Conservation (phyloP, 1,139 yeast species). For the Sugiyamaella castrensis region DNA sequence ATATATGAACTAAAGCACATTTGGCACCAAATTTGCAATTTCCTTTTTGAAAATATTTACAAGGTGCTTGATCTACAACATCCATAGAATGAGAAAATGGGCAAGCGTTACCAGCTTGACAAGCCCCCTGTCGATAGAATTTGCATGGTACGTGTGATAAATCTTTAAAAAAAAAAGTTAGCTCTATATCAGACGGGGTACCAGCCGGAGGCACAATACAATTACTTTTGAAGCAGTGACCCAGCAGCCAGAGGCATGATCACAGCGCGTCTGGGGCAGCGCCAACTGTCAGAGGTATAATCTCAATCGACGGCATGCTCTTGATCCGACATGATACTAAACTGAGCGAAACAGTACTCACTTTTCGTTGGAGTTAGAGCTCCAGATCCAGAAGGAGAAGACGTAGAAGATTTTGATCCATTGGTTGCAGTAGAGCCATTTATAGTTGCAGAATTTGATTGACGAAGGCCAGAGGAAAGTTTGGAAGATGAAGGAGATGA, state of each 20-base stretch:
- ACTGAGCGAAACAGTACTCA: neutral
- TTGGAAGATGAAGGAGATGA: slow-evolving; percentile 13
- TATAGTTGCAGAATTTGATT: slow-evolving; percentile 5
- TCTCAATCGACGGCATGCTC: no score
- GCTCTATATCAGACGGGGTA: neutral
- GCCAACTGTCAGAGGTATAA: no score
- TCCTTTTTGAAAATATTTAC: slow-evolving; percentile 92
- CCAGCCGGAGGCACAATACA: neutral
- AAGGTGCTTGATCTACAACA: slow-evolving; percentile 66
- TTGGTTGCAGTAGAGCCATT: slow-evolving; percentile 8
- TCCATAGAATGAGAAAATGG: slow-evolving; percentile 85
- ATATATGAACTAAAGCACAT: slow-evolving; percentile 88
- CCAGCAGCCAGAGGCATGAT: no score
- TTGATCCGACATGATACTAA: no score
- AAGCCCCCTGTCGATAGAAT: slow-evolving; percentile 83
- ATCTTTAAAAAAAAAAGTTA: slow-evolving; percentile 33
- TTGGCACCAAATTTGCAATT: slow-evolving; percentile 90
- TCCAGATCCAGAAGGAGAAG: slow-evolving; percentile 13
- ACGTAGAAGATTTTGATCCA: slow-evolving; percentile 2
- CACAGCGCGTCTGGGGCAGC: no score
- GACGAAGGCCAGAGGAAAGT: slow-evolving; percentile 11
- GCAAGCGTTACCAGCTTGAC: slow-evolving; percentile 91
- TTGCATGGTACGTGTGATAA: slow-evolving; percentile 94
- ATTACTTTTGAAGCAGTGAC: neutral
- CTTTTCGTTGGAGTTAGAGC: slow-evolving; percentile 11